Evolutionary conservation across 108 stramenopile genomes (phyloP).

Genomic region (Mayamaea pseudoterrestris): DNA sequence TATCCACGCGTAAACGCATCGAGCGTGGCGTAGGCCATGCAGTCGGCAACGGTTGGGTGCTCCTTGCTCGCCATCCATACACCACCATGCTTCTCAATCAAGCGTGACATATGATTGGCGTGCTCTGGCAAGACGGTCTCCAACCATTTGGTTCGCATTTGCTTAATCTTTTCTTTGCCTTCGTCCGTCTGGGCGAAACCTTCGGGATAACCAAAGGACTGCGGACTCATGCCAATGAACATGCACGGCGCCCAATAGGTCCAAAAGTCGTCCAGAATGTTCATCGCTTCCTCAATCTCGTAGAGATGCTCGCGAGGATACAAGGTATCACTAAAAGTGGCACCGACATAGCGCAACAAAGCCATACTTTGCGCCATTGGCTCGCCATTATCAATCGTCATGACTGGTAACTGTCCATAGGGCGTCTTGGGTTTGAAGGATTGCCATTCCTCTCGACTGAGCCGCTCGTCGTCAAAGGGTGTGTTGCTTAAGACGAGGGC

Average conservation of each 20-base stretch:
- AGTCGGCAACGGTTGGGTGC: constrained; percentile 61
- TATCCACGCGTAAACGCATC: constrained; percentile 31
- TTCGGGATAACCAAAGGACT: constrained; percentile 36
- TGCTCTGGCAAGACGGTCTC: constrained; percentile 35
- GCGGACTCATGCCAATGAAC: constrained; percentile 38
- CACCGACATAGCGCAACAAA: constrained; percentile 42
- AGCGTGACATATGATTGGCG: constrained; percentile 17
- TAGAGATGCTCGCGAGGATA: constrained; percentile 35
- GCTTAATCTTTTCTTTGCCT: constrained; percentile 34
- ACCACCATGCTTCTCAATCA: not conserved
- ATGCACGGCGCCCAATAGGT: constrained; percentile 29
- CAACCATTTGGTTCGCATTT: constrained; percentile 31
- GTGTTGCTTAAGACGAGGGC: not conserved
- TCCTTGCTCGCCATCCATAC: constrained; percentile 18
- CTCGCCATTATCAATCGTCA: constrained; percentile 40
- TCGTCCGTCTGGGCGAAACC: constrained; percentile 31
- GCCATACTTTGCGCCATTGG: constrained; percentile 34
- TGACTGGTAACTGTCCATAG: constrained; percentile 46
- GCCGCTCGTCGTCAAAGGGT: constrained; percentile 32
- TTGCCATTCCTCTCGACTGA: constrained; percentile 41
- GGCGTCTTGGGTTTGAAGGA: constrained; percentile 47
- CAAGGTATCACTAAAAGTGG: constrained; percentile 15
- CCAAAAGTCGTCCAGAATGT: constrained; percentile 42
- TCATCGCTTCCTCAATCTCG: constrained; percentile 45
- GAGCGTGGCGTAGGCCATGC: constrained; percentile 24